Conservation (phyloP, 768 basidiomycete species). For the Russula griseocarnosa region DNA sequence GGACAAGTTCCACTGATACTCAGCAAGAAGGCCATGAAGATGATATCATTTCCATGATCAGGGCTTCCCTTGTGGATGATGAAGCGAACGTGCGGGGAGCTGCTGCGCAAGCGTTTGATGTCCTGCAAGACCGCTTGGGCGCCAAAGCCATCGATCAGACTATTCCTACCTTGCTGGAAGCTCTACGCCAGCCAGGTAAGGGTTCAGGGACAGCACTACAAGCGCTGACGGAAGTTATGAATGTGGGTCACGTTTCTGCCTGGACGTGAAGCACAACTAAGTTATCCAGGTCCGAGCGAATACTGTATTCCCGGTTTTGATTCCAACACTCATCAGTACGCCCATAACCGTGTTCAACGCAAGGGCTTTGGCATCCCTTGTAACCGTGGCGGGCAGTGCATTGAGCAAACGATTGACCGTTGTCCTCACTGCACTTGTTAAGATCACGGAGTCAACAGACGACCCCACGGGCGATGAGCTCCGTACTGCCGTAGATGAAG, state of each 20-base stretch:
- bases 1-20: conserved; percentile 76
- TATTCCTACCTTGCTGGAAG: conserved; percentile 90
- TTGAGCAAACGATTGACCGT: conserved; percentile 77
- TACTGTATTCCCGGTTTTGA: conserved; percentile 94
- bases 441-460: conserved; percentile 62
- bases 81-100: conserved; percentile 82
- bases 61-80: conserved; percentile 82
- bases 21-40: conserved; percentile 87
- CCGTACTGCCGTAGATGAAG: conserved; percentile 63
- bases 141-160: conserved; percentile 92
- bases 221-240: conserved; percentile 92
- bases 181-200: conserved; percentile 87
- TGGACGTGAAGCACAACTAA: conserved; percentile 8
- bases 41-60: conserved; percentile 81
- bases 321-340: conserved; percentile 84
- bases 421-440: conserved; percentile 76
- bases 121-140: conserved; percentile 88
- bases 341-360: conserved; percentile 97
- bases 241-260: conserved; percentile 46
- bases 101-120: conserved; percentile 85
- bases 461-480: conserved; percentile 62
- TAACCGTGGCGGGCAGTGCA: conserved; percentile 90
- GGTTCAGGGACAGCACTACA: conserved; percentile 94
- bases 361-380: conserved; percentile 81
- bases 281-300: conserved; percentile 74